Evolutionary conservation across 768 basidiomycete genomes (phyloP).

Genomic region (Fistulinella prunicolor): DNA sequence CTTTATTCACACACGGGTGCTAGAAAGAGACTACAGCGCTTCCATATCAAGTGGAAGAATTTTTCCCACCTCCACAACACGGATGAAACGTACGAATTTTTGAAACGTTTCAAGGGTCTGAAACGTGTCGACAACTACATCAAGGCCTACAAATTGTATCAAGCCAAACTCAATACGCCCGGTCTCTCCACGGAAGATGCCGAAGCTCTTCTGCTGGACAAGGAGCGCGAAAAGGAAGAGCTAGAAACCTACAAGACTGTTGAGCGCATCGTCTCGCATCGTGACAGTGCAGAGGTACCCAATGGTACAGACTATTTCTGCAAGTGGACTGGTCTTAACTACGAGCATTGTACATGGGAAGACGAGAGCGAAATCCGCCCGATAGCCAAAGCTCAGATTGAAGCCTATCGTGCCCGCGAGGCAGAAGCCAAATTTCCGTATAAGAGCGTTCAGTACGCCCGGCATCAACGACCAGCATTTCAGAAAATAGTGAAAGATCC

Average conservation of each 20-base stretch:
- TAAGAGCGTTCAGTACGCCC: constrained; percentile 70
- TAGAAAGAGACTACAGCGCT: constrained; percentile 57
- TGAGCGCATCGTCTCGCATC: constrained; percentile 83
- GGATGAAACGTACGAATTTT: constrained; percentile 95
- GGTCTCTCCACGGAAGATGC: constrained; percentile 81
- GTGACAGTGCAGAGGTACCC: constrained; percentile 51
- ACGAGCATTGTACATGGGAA: constrained; percentile 97
- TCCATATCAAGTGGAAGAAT: constrained; percentile 99
- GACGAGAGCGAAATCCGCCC: constrained; percentile 71
- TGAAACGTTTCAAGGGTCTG: constrained; percentile 92
- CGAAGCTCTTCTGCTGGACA: constrained; percentile 85
- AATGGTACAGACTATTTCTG: constrained; percentile 82
- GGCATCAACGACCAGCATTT: constrained; percentile 72
- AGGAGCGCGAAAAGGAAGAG: constrained; percentile 88
- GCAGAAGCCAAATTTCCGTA: constrained; percentile 79
- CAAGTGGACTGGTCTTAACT: constrained; percentile 95
- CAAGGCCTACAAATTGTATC: constrained; percentile 79
- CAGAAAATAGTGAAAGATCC: constrained; percentile 86
- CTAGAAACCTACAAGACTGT: constrained; percentile 88
- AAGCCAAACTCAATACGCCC: constrained; percentile 59
- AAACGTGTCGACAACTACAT: constrained; percentile 99
- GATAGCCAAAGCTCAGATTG: constrained; percentile 75
- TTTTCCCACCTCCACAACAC: constrained; percentile 99
- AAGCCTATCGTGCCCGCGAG: constrained; percentile 74
- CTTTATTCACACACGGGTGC: neutral